A percentile compares a stretch with the other conserved stretches of the same genome.
These are phyloP conservation scores for Pseudogymnoascus sp. DNA, from an alignment of 2,329 filamentous ascomycete species.

Conservation along the genomic window DNA sequence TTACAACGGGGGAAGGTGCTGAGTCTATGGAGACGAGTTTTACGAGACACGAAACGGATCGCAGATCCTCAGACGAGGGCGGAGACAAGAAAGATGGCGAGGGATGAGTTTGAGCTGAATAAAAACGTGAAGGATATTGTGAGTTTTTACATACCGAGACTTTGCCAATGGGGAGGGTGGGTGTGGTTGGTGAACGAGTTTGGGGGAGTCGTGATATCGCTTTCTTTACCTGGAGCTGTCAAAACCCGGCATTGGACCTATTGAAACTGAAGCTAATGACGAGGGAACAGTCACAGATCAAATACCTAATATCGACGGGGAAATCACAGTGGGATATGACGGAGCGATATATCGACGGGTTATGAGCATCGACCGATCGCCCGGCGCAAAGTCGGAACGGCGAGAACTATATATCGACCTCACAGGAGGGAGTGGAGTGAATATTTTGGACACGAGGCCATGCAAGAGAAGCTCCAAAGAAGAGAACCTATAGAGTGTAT, in stretches of 20 bases:
- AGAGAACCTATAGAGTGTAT: neutral
- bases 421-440: too few species aligned
- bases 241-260: neutral
- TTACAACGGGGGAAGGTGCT: slow-evolving; percentile 47
- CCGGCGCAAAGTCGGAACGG: too few species aligned
- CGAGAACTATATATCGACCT: too few species aligned
- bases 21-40: slow-evolving; percentile 48
- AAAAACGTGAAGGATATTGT: slow-evolving; percentile 48
- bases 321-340: slow-evolving; percentile 58
- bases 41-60: slow-evolving; percentile 47
- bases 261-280: neutral
- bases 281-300: slow-evolving; percentile 44
- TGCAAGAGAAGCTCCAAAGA: neutral
- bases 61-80: slow-evolving; percentile 39
- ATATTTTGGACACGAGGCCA: neutral
- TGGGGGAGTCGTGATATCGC: neutral
- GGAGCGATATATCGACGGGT: slow-evolving; percentile 45
- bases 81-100: slow-evolving; percentile 49
- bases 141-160: slow-evolving; percentile 22
- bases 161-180: neutral
- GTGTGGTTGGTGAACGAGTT: neutral
- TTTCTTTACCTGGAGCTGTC: neutral
- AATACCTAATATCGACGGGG: slow-evolving; percentile 54
- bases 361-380: too few species aligned
- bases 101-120: slow-evolving; percentile 53